phyloP scores from a whole-genome alignment of 2,329 filamentous ascomycete genomes.

The Sporothrix luriei region DNA sequence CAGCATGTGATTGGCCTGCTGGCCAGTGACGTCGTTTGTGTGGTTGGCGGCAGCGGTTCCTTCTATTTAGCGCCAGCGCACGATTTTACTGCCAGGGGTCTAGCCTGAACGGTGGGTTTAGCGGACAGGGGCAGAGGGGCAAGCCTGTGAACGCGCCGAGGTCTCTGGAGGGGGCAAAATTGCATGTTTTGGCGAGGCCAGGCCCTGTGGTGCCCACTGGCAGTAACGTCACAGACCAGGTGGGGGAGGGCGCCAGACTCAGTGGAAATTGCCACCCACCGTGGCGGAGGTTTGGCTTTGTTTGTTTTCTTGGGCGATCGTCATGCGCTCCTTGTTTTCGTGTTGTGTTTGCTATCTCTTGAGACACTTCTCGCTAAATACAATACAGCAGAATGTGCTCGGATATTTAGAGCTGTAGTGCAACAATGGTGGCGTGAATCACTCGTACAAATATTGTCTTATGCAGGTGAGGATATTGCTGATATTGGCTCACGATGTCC shows the following conservation, averaged over 20 bases:
- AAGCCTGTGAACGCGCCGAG: conserved; percentile 12
- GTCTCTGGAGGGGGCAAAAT: background rate
- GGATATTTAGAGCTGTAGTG: background rate
- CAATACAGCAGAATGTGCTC: conserved; percentile 2
- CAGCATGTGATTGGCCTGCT: conserved; percentile 29
- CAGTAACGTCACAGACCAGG: no score
- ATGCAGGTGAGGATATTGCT: background rate
- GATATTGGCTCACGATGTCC: background rate
- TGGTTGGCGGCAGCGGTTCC: conserved; percentile 36
- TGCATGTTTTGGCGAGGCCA: background rate
- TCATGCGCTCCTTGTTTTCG: background rate
- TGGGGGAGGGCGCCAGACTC: no score
- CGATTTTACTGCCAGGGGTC: conserved; percentile 11
- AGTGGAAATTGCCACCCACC: conserved; percentile 4
- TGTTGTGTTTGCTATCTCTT: background rate
- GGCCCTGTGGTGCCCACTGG: background rate
- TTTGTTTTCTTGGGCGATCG: background rate
- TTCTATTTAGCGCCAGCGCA: conserved; percentile 26
- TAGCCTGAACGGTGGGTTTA: conserved; percentile 4
- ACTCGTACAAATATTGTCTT: background rate
- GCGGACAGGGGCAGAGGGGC: background rate
- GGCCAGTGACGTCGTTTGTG: conserved; percentile 37
- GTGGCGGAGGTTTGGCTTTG: background rate
- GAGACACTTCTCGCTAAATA: conserved; percentile 2
- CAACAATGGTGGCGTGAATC: background rate